Base-by-base conservation (phyloP, 225 moss, liverwort and hornwort species). In the Polytrichum commune region DNA sequence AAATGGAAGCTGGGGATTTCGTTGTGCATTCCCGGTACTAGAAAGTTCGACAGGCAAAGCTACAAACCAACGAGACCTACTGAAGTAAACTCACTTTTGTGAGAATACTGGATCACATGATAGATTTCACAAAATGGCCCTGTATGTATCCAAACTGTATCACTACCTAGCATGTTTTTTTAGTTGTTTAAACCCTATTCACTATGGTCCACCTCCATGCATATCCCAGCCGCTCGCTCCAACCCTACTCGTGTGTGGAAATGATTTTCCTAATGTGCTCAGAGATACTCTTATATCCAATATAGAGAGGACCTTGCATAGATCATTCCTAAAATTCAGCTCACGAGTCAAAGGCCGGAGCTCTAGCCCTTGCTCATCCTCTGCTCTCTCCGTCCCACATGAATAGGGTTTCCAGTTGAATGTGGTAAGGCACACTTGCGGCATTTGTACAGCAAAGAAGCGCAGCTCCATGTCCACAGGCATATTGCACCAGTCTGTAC, bases 11-110 rank as follows among this genome's bases (percentile, higher is more conserved):
- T 58, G 9, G 56, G 63, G 60, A 67, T 27, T 35, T 16, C 68
- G 64, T 77, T 74, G 72, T 77, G 77, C 63, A 65, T 27, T 68
- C 32, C 75, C 85, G 67, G 69, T 74, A 65, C 79, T 82, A 79
- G 1, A 35, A 66, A 46, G 46, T 46, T 72, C 54, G 46, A 65
- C 77, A 70, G 35, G 24, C 69, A 69, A 60, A 60, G 67, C 73
- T 76, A 70, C 80, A 86, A 77, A 72, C 75, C 60, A 56, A 57
- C 53, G 62, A 73, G 77, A 83, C 80, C 80, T 75, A 75, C 13
- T 60, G 63, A 62, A 70, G 72, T 67, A 64, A 38, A 61, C 70
- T 70, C 77, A 73, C 79, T 67, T 77, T 68, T 71, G 67, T 68
- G 75, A 13, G 62, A 53, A 53, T 27, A 63, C 73, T 69, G 76